These are phyloP conservation scores for Phytopythium chamaehyphon DNA, from an alignment of 352 stramenopile species.

Conservation along the genomic window DNA sequence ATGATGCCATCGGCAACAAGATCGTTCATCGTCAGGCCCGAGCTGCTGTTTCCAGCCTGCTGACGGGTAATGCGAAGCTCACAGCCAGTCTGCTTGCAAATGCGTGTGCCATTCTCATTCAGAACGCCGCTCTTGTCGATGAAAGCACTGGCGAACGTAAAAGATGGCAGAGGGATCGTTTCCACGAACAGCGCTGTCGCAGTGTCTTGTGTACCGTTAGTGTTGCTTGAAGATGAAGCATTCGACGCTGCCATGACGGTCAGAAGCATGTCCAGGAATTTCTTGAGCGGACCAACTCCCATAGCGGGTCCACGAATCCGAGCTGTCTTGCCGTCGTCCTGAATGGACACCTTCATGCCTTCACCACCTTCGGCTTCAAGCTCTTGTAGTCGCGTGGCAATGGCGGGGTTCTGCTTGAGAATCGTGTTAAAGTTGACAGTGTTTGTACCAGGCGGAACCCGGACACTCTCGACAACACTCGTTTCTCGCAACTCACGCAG, in stretches of 20 bases:
- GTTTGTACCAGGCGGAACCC: constrained; percentile 17
- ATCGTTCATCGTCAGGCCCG: constrained; percentile 11
- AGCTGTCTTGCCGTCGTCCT: constrained; percentile 61
- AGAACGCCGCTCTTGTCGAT: constrained; percentile 40
- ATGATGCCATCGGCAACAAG: constrained; percentile 35
- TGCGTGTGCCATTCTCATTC: constrained; percentile 73
- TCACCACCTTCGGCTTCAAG: constrained; percentile 70
- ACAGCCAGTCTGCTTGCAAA: constrained; percentile 73
- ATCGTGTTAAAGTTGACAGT: constrained; percentile 52
- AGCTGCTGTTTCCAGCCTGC: neutral
- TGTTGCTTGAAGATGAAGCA: neutral
- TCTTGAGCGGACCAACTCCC: constrained; percentile 66
- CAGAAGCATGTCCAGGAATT: constrained; percentile 73
- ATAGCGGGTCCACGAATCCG: constrained; percentile 68
- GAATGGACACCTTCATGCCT: constrained; percentile 55
- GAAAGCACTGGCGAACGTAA: constrained; percentile 48
- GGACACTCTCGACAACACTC: constrained; percentile 58
- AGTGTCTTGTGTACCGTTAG: neutral
- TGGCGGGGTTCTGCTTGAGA: constrained; percentile 45
- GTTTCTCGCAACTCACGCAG: constrained; percentile 61
- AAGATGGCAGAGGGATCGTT: constrained; percentile 48
- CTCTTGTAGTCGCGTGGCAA: constrained; percentile 59
- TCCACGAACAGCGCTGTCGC: constrained; percentile 50
- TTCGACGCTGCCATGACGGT: constrained; percentile 10
- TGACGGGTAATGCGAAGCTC: constrained; percentile 59